These are phyloP conservation scores for Trichoderma gamsii DNA, from an alignment of 495 filamentous ascomycete species.

Conservation along the genomic window DNA sequence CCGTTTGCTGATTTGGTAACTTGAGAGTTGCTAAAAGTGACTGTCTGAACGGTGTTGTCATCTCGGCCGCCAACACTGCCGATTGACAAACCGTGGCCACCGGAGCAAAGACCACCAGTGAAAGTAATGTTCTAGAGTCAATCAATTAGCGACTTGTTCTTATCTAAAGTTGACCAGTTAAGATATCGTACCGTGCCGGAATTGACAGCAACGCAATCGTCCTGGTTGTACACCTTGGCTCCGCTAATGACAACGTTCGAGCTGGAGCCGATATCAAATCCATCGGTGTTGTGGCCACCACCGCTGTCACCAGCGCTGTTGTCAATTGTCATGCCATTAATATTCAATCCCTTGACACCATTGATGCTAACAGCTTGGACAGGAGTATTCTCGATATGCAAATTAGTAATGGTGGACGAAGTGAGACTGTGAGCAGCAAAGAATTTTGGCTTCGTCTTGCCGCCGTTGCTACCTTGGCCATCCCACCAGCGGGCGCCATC, in stretches of 20 bases:
- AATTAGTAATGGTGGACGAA: constrained; percentile 32
- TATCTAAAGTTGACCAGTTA: not conserved
- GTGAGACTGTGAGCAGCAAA: constrained; percentile 43
- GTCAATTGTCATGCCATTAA: constrained; percentile 52
- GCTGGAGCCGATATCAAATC: constrained; percentile 53
- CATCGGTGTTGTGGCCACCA: constrained; percentile 60
- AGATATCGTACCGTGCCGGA: constrained; percentile 32
- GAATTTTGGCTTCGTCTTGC: constrained; percentile 51
- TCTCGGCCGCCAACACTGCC: constrained; percentile 51
- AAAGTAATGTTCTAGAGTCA: constrained; percentile 25
- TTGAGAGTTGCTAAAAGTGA: constrained; percentile 46
- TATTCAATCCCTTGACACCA: constrained; percentile 39
- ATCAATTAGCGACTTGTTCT: not conserved
- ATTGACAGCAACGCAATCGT: constrained; percentile 58
- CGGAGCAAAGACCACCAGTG: constrained; percentile 31
- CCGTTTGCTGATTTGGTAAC: constrained; percentile 40
- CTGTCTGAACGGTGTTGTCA: constrained; percentile 50
- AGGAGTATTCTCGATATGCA: constrained; percentile 50
- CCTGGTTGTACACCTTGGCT: constrained; percentile 55
- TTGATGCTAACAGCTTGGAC: constrained; percentile 58
- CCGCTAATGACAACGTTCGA: constrained; percentile 47
- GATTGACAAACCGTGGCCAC: constrained; percentile 54
- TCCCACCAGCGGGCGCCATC: constrained; percentile 49
- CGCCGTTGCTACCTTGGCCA: constrained; percentile 44
- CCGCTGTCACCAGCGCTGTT: constrained; percentile 49